Conservation (phyloP, 2,329 filamentous ascomycete species). For the Pyricularia sp. region DNA sequence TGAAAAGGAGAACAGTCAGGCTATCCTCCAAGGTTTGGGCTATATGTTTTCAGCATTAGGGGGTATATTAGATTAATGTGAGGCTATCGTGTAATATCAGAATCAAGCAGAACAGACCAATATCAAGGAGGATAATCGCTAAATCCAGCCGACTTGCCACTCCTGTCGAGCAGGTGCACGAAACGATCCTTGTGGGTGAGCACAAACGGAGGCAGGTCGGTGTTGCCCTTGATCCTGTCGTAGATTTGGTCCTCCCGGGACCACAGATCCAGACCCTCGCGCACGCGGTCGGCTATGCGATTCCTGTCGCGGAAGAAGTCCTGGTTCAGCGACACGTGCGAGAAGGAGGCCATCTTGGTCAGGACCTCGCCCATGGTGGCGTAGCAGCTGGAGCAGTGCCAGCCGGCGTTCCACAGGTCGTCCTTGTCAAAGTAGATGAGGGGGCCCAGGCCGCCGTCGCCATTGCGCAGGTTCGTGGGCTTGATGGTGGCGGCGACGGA, state of each 20-base stretch:
- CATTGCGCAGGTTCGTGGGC: slow-evolving; percentile 43
- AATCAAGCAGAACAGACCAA: neutral
- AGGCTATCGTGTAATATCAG: neutral
- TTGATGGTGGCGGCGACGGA: slow-evolving; percentile 31
- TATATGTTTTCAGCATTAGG: neutral
- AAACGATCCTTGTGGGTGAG: slow-evolving; percentile 28
- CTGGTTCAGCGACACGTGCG: slow-evolving; percentile 42
- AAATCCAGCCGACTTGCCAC: slow-evolving; percentile 37
- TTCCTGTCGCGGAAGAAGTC: slow-evolving; percentile 34
- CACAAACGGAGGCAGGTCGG: slow-evolving; percentile 42
- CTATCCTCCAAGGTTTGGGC: neutral
- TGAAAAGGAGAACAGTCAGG: neutral
- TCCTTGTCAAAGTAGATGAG: slow-evolving; percentile 31
- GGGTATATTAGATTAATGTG: neutral
- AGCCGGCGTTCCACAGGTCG: slow-evolving; percentile 39
- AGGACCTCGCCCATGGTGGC: slow-evolving; percentile 43
- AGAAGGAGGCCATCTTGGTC: slow-evolving; percentile 47
- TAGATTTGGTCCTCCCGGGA: slow-evolving; percentile 38
- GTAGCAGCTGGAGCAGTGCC: slow-evolving; percentile 57
- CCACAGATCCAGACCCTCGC: slow-evolving; percentile 45
- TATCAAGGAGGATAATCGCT: slow-evolving; percentile 27
- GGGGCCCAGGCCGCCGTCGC: slow-evolving; percentile 29
- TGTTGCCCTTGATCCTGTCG: slow-evolving; percentile 36
- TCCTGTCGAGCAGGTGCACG: slow-evolving; percentile 33
- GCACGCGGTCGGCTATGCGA: slow-evolving; percentile 39